Evolutionary conservation across 805 yeast species (phyloP).

Genomic region (Kodamaea restingae): DNA sequence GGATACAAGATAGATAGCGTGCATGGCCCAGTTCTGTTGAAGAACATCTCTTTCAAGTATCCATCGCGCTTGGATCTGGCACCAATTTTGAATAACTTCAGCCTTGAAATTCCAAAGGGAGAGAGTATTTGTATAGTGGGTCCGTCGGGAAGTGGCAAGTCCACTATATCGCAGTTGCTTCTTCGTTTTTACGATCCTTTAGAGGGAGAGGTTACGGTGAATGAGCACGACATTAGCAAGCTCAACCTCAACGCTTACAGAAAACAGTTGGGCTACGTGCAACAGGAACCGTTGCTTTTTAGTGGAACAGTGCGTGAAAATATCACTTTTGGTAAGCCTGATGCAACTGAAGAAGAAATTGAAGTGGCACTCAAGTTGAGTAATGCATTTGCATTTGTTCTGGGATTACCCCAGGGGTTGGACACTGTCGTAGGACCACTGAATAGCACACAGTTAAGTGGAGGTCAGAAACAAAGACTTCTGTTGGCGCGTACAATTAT

Average conservation of each 20-base stretch:
- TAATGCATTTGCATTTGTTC: constrained; percentile 66
- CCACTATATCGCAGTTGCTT: constrained; percentile 76
- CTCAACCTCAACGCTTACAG: constrained; percentile 73
- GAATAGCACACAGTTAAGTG: constrained; percentile 72
- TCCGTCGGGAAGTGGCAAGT: constrained; percentile 96
- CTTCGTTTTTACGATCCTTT: constrained; percentile 80
- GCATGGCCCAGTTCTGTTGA: constrained; percentile 57
- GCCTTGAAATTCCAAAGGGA: constrained; percentile 65
- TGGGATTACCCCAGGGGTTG: constrained; percentile 74
- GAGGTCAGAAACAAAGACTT: constrained; percentile 92
- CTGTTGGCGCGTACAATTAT: constrained; percentile 87
- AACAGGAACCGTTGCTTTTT: constrained; percentile 87
- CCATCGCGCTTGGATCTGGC: constrained; percentile 75
- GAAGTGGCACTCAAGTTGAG: constrained; percentile 62
- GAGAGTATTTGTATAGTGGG: constrained; percentile 93
- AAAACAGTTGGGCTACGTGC: constrained; percentile 78
- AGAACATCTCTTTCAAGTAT: constrained; percentile 64
- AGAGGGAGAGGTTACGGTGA: constrained; percentile 60
- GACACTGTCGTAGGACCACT: constrained; percentile 79
- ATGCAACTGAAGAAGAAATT: constrained; percentile 58
- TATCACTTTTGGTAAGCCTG: constrained; percentile 64
- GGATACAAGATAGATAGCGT: constrained; percentile 49
- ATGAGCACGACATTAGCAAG: constrained; percentile 57
- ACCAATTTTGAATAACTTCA: constrained; percentile 56
- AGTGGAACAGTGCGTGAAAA: constrained; percentile 84